Base-by-base conservation (phyloP, 768 basidiomycete species). In the Ephemerocybe angulata region DNA sequence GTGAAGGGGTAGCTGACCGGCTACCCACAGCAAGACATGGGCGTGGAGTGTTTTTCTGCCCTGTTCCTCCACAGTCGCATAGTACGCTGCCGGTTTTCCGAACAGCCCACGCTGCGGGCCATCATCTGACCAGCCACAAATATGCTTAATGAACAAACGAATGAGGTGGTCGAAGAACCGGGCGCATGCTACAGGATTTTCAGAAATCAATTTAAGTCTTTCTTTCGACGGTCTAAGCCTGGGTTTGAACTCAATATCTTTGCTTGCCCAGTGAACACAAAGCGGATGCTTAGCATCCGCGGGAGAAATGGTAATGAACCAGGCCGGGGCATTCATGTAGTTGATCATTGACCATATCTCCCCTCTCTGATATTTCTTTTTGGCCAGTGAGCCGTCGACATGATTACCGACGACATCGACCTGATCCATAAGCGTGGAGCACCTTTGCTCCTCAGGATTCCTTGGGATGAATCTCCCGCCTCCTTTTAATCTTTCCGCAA, bases 21-120 rank as follows among this genome's bases (percentile, higher is more conserved):
- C 27, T 17, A 59, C 35, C 58, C 58, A 59, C 3, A 59, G 6
- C 50, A 59, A 17, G 8, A 55, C 4, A 28, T 59, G 58, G 1
- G 55, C 25, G 25, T 59, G 58, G 2, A 59, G 50, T 1, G 58
- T 47, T n/a, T 55, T 43, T 15, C 58, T 6, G 10, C 58, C 58
- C 48, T 59, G 58, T 24, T 59, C 54, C 27, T 55, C 71, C 1
- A 73, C 67, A 27, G 63, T 61, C 0, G 68, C 70, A 43, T 65
- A 65, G 51, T 72, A 74, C 0, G 58, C 68, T 42, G 56, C 60
- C 0, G 69, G 62, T 3, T 35, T 3, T 6, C 61, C 62, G 4
- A 62, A 28, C 7, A 62, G 42, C 60, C 59, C 11, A 65, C 69
- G 6, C 4, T 2, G 2, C 19, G 42, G 42, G 8, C 33, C 17